phyloP scores from a whole-genome alignment of 225 moss, liverwort and hornwort species.

The Marchantia paleacea region DNA sequence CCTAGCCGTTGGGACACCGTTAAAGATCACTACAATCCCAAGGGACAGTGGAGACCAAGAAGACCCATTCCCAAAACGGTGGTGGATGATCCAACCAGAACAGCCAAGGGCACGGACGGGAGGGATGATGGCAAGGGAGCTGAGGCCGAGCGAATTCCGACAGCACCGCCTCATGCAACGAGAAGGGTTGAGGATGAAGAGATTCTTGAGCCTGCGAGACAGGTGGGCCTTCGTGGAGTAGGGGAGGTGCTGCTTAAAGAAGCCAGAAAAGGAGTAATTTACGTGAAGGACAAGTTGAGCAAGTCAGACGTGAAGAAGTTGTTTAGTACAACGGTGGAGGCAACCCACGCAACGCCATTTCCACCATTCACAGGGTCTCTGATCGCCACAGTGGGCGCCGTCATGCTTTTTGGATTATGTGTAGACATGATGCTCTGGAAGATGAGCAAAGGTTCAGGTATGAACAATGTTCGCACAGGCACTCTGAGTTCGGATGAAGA shows the following conservation, averaged over 20 bases:
- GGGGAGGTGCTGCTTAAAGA: slow-evolving; percentile 7
- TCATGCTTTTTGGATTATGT: slow-evolving; percentile 23
- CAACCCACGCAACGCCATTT: slow-evolving; percentile 8
- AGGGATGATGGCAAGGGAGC: neutral
- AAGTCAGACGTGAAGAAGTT: slow-evolving; percentile 24
- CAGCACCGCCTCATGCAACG: neutral
- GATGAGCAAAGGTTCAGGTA: slow-evolving; percentile 10
- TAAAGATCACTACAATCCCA: slow-evolving; percentile 10
- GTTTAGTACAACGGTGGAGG: slow-evolving; percentile 24
- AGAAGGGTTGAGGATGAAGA: neutral
- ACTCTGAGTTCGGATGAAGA: neutral
- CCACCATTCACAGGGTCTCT: slow-evolving; percentile 26
- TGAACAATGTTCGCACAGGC: slow-evolving; percentile 17
- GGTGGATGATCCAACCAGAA: slow-evolving; percentile 12
- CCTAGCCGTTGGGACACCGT: slow-evolving; percentile 36
- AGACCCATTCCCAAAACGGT: neutral
- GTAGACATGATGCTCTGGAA: slow-evolving; percentile 35
- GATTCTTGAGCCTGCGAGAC: neutral
- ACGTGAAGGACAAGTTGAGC: slow-evolving; percentile 17
- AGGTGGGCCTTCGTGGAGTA: neutral
- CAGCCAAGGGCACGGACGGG: neutral
- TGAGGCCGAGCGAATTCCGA: neutral
- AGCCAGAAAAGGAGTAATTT: slow-evolving; percentile 17
- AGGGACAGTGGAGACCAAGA: slow-evolving; percentile 28
- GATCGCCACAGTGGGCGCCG: slow-evolving; percentile 20